Base-by-base conservation (phyloP, 495 filamentous ascomycete genomes). In the Penicillium cataractarum region DNA sequence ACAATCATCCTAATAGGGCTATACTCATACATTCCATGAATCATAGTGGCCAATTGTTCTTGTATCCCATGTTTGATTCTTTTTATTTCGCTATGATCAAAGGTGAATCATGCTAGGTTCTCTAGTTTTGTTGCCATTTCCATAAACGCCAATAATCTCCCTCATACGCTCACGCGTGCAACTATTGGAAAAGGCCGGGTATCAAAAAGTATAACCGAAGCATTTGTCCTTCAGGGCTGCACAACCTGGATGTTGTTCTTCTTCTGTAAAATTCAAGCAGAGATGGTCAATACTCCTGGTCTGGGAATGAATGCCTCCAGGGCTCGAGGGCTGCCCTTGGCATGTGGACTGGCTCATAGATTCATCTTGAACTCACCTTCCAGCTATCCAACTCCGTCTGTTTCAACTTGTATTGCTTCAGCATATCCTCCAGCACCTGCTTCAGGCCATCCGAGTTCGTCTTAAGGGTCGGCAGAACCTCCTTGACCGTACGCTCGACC, bases 171-270 rank as follows among this genome's bases (percentile, higher is more conserved):
- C 51, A 42, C 39, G 44, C 57, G 37, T 44, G 42, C 57, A 17
- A 26, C 50, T 35, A 27, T 50, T 32, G 52, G 27, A 7, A 51
- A 61, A 29, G 59, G 10, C 42, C 50, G 44, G 40, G 48, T 62
- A 63, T 68, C 40, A 55, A 64, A 62, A 59, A 53, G 56, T 63
- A 65, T 59, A 67, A 6, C 33, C 29, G 24, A 19, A 19, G 21
- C 6, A 50, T 26, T 32, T 21, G 46, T 27, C 31, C 21, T 44
- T 80, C 80, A 90, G 75, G 95, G 91, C 71, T 89, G 87, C 57
- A 99, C 93, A 62, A 99, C 92, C 76, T 97, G 94, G 58, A 99
- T 86, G 71, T 97, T 97, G 80, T 99, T 97, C 88, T 97, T 97
- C 75, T 97, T 97, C 95, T 98, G 72, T 70, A 70, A 33, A 37